Base-by-base conservation (phyloP, 345 rosid genomes). In the Leavenworthia alabamica region DNA sequence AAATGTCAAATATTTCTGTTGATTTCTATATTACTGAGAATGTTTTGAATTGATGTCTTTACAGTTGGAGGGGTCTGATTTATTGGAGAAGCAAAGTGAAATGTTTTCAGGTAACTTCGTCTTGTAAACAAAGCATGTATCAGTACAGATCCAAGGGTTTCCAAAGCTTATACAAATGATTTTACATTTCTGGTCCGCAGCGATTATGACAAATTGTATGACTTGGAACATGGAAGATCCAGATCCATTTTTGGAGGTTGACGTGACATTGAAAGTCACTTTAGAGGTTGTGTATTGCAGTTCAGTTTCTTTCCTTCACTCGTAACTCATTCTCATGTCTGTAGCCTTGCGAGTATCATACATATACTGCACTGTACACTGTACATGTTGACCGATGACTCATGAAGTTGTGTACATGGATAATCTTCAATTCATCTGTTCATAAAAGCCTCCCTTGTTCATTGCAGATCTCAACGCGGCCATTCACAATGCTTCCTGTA, bases 21-120 rank as follows among this genome's bases (percentile, higher is more conserved):
- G 53, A 51, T 49, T 24, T 64, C 54, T 6, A 37, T n/a, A 3
- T 33, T 41, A 13, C 49, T 1, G 2, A 63, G 0, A 12, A 52
- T 39, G 41, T 40, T 56, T 56, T 63, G 48, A 8, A 47, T 23
- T 5, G 31, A 7, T 41, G 46, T 56, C 46, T 49, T 71, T n/a
- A 77, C 81, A 86, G 94, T 81, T 89, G 64, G 78, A 78, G 71
- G 96, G 96, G 48, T 86, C 94, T 36, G 78, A 86, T 62, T 28
- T 81, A 15, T 37, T 89, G 68, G 89, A 89, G 64, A 73, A 64
- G 59, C 94, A 89, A 76, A 89, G 84, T 72, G 78, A 81, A 27
- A 77, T 52, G 56, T 84, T 86, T 72, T 81, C 89, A 78, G 96
- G 96, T 85, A 68, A 41, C 28, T 43, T 39, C 26, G 1, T 35